Percentiles rank a stretch among this genome's conserved stretches.
Conservation (phyloP, 75 land plant genomes). For the Pinus albicaulis region DNA sequence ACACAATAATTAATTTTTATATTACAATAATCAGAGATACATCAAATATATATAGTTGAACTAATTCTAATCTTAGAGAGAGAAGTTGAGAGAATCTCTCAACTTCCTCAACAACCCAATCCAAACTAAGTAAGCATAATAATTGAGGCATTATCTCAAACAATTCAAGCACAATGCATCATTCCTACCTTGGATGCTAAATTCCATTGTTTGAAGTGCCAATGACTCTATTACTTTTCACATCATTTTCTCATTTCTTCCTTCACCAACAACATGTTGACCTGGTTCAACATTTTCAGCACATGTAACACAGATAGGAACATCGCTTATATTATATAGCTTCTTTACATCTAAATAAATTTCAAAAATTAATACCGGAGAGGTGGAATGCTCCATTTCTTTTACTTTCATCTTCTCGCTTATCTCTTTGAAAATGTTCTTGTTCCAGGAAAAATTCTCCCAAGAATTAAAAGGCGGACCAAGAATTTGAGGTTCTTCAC, state of each 20-base stretch:
- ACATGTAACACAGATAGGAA: neutral
- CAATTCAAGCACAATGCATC: neutral
- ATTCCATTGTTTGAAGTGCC: conserved; percentile 4
- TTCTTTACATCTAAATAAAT: neutral
- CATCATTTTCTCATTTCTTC: neutral
- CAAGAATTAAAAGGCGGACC: neutral
- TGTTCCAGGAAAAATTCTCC: conserved; percentile 1
- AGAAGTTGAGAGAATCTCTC: too few species aligned
- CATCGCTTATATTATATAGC: neutral
- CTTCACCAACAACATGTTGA: neutral
- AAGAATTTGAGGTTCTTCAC: neutral
- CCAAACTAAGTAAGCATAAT: too few species aligned
- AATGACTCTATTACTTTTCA: neutral
- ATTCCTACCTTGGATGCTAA: neutral
- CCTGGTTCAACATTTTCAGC: neutral
- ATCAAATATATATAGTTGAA: too few species aligned
- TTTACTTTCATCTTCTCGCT: neutral
- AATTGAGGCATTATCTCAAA: too few species aligned
- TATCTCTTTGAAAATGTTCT: conserved; percentile 1
- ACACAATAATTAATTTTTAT: too few species aligned
- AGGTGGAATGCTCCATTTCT: neutral
- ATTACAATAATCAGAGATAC: too few species aligned
- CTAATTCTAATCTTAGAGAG: too few species aligned
- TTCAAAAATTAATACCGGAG: neutral
- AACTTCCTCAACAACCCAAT: too few species aligned